Evolutionary conservation across 2,329 filamentous ascomycete genomes (phyloP), one percentile per base, ranked within the genome.

Genomic region (Aureobasidium namibiae): DNA sequence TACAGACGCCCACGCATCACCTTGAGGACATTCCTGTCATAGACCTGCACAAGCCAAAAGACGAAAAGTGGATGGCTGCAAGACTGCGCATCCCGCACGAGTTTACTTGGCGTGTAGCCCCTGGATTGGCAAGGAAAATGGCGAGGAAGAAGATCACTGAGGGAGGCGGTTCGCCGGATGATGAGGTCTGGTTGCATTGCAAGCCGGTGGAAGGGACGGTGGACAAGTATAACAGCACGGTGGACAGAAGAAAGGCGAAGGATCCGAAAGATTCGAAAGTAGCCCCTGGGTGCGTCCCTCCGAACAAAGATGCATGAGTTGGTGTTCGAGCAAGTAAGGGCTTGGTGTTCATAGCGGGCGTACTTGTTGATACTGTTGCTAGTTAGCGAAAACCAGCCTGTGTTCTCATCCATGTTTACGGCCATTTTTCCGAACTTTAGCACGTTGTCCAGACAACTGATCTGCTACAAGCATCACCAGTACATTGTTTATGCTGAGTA

Each of bases 1-100:
- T 80, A 0, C 72, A 76, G 14, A 71, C 79, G 45, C 57, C 63
- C 3, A 61, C 66, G 1, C 52, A 62, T 10, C 64, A 65, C 1
- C 67, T 80, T 1, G 75, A 79, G 16, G 69, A 78, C 13, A 68
- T 85, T 31, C 79, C 80, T 16, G 71, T 73, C 16, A 78, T 80
- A 3, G 59, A 67, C 31, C 63, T 68, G 53, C 76, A 83, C 62
- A 77, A 76, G 48, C 84, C 84, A 0, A 72, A 80, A 24, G 60
- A 67, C 9, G 75, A 83, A 21, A 82, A 82, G 66, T 85, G 77
- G 74, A 81, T 82, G 36, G 84, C 81, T 0, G 75, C 79, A 45
- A 73, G 80, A 45, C 72, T 87, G 52, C 79, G 77, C 64, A 82
- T 87, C 41, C 76, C 77, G 24, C 77, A 86, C 65, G 82, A 87